A percentile compares a stretch with the other conserved stretches of the same genome.
phyloP scores from a whole-genome alignment of 2,329 filamentous ascomycete species.

The Trichoderma brevicompactum region DNA sequence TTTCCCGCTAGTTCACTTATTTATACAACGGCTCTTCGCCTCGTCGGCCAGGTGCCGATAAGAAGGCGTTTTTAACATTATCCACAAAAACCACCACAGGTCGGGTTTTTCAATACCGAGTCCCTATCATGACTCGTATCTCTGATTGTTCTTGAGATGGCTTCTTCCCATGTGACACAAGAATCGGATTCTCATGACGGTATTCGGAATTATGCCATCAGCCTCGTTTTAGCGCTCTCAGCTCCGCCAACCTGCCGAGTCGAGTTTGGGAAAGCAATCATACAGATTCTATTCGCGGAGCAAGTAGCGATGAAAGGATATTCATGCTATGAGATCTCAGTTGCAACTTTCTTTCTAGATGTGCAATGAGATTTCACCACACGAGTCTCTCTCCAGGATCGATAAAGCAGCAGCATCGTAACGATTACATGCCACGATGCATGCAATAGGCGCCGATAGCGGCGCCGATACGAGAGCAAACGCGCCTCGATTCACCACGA shows the following conservation, averaged over 20 bases:
- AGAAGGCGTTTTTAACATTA: conserved; percentile 3
- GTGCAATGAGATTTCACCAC: neutral
- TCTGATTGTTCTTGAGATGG: neutral
- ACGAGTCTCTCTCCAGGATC: neutral
- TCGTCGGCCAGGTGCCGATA: conserved; percentile 17
- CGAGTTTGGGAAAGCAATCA: neutral
- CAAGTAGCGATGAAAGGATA: neutral
- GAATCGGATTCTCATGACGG: neutral
- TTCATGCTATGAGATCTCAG: neutral
- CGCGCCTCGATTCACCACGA: too few relatives aligned
- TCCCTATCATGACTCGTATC: conserved; percentile 8
- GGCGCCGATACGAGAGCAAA: neutral
- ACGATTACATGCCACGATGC: neutral
- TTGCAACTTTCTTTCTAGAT: neutral
- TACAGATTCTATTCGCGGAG: neutral
- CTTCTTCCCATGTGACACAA: neutral
- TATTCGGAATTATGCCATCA: neutral
- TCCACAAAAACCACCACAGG: neutral
- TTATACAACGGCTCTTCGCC: neutral
- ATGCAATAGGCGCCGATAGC: neutral
- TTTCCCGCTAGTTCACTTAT: neutral
- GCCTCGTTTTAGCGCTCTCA: neutral
- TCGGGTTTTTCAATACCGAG: neutral
- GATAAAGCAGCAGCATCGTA: neutral
- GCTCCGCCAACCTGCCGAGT: neutral